A percentile compares a stretch with the other conserved stretches of the same genome.
These are phyloP conservation scores for Pestalotiopsis fici DNA, from an alignment of 2,329 filamentous ascomycete species.

Conservation along the genomic window DNA sequence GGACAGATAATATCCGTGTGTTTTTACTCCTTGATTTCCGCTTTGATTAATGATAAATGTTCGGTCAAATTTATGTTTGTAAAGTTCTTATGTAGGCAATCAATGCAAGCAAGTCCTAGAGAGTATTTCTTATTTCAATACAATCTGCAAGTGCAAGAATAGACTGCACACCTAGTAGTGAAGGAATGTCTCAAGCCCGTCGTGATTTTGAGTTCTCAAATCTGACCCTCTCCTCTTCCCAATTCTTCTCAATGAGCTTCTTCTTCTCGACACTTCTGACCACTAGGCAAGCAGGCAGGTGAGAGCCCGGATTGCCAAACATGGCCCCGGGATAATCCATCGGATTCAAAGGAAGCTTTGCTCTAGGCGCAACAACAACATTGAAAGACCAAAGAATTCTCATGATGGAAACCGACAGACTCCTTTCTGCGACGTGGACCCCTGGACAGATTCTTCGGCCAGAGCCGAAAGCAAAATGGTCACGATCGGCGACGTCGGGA, in stretches of 20 bases:
- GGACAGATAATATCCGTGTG: too few species aligned
- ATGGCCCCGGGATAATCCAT: not conserved
- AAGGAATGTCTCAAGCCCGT: not conserved
- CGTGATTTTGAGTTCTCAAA: not conserved
- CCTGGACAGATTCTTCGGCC: slow-evolving; percentile 36
- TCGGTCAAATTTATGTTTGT: too few species aligned
- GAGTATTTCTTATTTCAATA: not conserved
- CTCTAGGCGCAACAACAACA: slow-evolving; percentile 1
- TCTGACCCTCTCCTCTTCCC: not conserved
- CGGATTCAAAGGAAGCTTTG: not conserved
- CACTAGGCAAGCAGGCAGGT: not conserved
- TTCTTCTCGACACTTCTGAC: not conserved
- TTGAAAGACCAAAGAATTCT: slow-evolving; percentile 34
- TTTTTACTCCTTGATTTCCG: too few species aligned
- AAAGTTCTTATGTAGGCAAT: too few species aligned
- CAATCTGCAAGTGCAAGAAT: not conserved
- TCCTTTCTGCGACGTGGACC: slow-evolving; percentile 33
- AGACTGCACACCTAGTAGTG: not conserved
- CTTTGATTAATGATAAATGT: too few species aligned
- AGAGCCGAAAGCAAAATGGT: slow-evolving; percentile 35
- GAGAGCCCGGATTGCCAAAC: not conserved
- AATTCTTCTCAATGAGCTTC: not conserved
- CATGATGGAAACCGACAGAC: slow-evolving; percentile 28
- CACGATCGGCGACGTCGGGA: slow-evolving; percentile 12
- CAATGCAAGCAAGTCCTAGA: too few species aligned